Evolutionary conservation across 2,329 filamentous ascomycete genomes (phyloP), one percentile per base, ranked within the genome.

Genomic region (Colletotrichum sp.): DNA sequence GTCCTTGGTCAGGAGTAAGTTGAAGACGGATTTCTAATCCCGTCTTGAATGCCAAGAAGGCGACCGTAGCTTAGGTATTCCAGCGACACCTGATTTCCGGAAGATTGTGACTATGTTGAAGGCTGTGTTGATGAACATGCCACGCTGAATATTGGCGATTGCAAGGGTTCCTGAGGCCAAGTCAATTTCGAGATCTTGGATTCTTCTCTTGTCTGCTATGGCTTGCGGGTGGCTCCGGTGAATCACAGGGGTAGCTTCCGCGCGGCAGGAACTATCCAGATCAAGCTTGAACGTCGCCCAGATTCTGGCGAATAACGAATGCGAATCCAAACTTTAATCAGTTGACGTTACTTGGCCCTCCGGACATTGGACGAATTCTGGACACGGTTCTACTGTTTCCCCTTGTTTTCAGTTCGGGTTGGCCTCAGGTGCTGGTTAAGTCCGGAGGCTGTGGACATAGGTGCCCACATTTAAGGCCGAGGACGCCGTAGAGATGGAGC

Each of bases 151-250:
- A 0, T 49, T 49, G 39, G 18, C 0, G 18, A 49, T n/a, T n/a
- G 18, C 18, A 49, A 49, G 39, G 18, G 39, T 49, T 49, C 0
- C 9, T 49, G 9, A 49, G 39, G 39, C 39, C 18, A 49, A n/a
- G 39, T 49, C 0, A 49, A 49, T 49, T n/a, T 49, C 0, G 0
- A 49, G 0, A 49, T 49, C 39, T 49, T 49, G 39, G 39, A 49
- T 1, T 49, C 39, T 49, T 49, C 5, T 49, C 0, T 0, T n/a
- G 18, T 0, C 9, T 49, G 0, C 39, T n/a, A 0, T n/a, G 18
- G 9, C 39, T 49, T 18, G 39, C 39, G 39, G 39, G 0, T 49
- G 18, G 18, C 39, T 49, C 39, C 39, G 39, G 3, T 0, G 39
- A 44, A 44, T 44, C 39, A 6, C 39, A 44, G 39, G 39, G 39